A percentile compares a stretch with the other conserved stretches of the same genome.
Conservation (phyloP, 2,329 filamentous ascomycete species). For the Botrytis fragariae region DNA sequence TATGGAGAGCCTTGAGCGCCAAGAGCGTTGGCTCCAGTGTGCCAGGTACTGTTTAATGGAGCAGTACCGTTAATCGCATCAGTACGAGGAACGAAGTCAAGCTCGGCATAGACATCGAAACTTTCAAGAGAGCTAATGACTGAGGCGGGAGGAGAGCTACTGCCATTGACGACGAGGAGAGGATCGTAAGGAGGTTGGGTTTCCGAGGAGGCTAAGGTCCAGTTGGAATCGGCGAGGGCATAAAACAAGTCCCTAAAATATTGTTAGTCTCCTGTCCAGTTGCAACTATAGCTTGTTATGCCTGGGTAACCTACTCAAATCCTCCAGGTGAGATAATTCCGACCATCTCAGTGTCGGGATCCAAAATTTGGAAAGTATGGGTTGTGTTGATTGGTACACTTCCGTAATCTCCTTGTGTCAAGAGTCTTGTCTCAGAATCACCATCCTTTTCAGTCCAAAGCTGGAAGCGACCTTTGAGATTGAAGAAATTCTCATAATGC, state of each 20-base stretch:
- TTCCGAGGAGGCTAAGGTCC: conserved; percentile 40
- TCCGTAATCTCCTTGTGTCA: conserved; percentile 47
- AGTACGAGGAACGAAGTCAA: conserved; percentile 42
- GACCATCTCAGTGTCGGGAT: conserved; percentile 48
- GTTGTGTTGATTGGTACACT: conserved; percentile 46
- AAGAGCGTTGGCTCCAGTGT: conserved; percentile 41
- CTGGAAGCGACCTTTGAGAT: conserved; percentile 44
- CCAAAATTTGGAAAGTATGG: conserved; percentile 49
- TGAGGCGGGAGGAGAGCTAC: conserved; percentile 21
- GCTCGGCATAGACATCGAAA: conserved; percentile 46
- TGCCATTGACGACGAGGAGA: not conserved
- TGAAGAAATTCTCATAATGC: conserved; percentile 47
- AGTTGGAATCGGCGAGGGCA: conserved; percentile 36
- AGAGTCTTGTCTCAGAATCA: conserved; percentile 40
- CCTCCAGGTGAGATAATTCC: conserved; percentile 48
- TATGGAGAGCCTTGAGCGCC: conserved; percentile 40
- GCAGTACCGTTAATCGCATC: conserved; percentile 45
- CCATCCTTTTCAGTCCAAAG: conserved; percentile 43
- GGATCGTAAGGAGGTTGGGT: conserved; percentile 41
- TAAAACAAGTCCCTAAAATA: conserved; percentile 42
- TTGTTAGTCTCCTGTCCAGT: not conserved
- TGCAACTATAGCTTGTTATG: conserved; percentile 1
- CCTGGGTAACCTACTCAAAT: conserved; percentile 42
- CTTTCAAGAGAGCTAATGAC: conserved; percentile 41
- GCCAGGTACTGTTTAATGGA: conserved; percentile 40